Base-by-base conservation (phyloP, 768 basidiomycete species). In the Calocybe indica region DNA sequence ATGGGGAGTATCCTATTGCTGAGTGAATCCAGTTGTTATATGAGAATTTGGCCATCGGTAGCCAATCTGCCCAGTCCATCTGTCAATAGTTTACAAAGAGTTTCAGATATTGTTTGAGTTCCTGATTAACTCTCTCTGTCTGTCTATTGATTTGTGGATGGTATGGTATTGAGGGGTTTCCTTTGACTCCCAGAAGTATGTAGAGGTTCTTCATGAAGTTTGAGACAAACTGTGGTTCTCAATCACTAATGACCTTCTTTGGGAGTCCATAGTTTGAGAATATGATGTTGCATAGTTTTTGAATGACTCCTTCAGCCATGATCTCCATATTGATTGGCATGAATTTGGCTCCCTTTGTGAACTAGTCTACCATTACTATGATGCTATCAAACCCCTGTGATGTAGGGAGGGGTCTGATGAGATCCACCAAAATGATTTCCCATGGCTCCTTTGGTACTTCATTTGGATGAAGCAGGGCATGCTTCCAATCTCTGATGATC, bases 381-480 rank as follows among this genome's bases (percentile, higher is more conserved):
- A 75, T 69, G 0, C 62, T 46, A 51, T 72, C 55, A 47, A 49
- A 68, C 0, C 63, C 68, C 1, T 63, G 45, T 0, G 60, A 58
- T 2, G 50, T 40, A 0, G 70, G 73, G 0, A 75, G 57, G 8
- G 62, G 51, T 1, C 47, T 52, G 43, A 74, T 67, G 37, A 67
- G 58, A 45, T 78, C 71, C 39, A 66, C 60, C 0, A 64, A 62
- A 3, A 73, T 62, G 5, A 58, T 57, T 3, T 58, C 12, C 69
- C 72, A 75, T 11, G 30, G 47, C 0, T 34, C 40, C 5, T 44
- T 34, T 6, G 62, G 60, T n/a, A 54, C 47, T 10, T 45, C 39
- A 46, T 58, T 48, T 30, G 37, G 67, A 32, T 29, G 46, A 43
- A 57, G 58, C 15, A 36, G 34, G 34, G 51, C 66, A 34, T 34